These are phyloP conservation scores for Pleomassaria siparia DNA, from an alignment of 2,329 filamentous ascomycete genomes.

Conservation along the genomic window DNA sequence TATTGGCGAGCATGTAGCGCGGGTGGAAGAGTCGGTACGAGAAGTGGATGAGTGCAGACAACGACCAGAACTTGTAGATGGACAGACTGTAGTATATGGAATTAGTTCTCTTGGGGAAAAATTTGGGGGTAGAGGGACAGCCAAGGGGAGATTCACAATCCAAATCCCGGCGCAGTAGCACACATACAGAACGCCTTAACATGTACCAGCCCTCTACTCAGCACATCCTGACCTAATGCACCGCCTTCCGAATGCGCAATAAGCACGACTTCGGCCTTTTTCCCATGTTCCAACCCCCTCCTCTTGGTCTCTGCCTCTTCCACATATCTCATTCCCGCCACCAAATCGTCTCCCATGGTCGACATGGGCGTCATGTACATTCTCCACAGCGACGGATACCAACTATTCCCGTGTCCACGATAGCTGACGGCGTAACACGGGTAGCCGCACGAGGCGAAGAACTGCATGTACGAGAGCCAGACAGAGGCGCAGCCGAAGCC, in stretches of 20 bases:
- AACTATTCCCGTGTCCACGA: conserved; percentile 57
- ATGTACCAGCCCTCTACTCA: conserved; percentile 45
- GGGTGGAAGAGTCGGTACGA: conserved; percentile 52
- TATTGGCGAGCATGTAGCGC: conserved; percentile 55
- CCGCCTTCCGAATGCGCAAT: conserved; percentile 57
- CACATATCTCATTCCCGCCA: conserved; percentile 43
- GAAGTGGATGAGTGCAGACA: conserved; percentile 26
- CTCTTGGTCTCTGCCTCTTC: conserved; percentile 36
- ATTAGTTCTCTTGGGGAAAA: background rate
- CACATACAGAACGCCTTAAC: conserved; percentile 52
- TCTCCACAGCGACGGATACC: conserved; percentile 52
- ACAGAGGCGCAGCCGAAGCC: conserved; percentile 58
- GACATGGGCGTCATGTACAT: conserved; percentile 51
- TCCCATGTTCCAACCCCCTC: conserved; percentile 10
- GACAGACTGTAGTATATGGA: conserved; percentile 29
- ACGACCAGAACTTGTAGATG: conserved; percentile 28
- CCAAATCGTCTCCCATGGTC: conserved; percentile 49
- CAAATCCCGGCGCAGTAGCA: conserved; percentile 53
- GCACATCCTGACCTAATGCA: conserved; percentile 53
- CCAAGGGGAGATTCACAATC: conserved; percentile 41
- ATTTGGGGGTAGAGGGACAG: conserved; percentile 45
- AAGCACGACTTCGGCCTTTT: conserved; percentile 45
- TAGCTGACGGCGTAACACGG: conserved; percentile 57
- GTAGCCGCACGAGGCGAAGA: conserved; percentile 48
- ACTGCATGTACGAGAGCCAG: conserved; percentile 56